These are phyloP conservation scores for Podospora appendiculata DNA, from an alignment of 495 filamentous ascomycete species.

Conservation along the genomic window DNA sequence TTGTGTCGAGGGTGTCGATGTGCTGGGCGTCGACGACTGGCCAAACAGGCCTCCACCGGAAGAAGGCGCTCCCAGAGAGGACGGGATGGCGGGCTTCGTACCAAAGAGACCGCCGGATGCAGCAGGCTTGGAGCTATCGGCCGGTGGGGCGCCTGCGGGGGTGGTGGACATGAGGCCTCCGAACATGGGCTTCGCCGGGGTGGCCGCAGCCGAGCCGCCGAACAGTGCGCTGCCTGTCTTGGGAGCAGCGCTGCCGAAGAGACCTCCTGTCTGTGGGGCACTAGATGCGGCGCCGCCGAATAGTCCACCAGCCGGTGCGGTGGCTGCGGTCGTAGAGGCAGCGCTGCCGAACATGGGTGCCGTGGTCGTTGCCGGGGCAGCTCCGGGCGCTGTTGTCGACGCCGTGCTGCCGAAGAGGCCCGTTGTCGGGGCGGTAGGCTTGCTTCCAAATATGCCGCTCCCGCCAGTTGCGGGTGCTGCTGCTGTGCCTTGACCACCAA, in stretches of 20 bases:
- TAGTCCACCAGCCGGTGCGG: constrained; percentile 8
- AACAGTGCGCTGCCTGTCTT: neutral
- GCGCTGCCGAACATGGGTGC: constrained; percentile 1
- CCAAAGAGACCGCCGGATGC: constrained; percentile 1
- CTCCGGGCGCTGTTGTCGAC: constrained; percentile 14
- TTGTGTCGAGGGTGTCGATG: constrained; percentile 1
- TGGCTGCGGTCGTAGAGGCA: constrained; percentile 1
- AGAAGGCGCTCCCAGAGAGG: neutral
- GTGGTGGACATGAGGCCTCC: constrained; percentile 20
- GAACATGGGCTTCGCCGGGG: constrained; percentile 23
- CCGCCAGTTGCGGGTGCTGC: constrained; percentile 3
- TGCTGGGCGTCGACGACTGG: constrained; percentile 6
- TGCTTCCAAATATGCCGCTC: constrained; percentile 16
- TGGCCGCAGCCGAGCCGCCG: constrained; percentile 5
- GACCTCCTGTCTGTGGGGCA: constrained; percentile 3
- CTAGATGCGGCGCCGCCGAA: constrained; percentile 7
- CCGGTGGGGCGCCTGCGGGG: constrained; percentile 23
- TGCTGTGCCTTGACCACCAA: neutral
- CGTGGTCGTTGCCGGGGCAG: neutral
- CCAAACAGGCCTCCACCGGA: constrained; percentile 9
- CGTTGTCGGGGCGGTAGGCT: constrained; percentile 4
- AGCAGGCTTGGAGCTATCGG: constrained; percentile 15
- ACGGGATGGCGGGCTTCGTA: constrained; percentile 6
- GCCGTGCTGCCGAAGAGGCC: constrained; percentile 29
- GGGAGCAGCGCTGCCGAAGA: constrained; percentile 7